These are phyloP conservation scores for Colletotrichum caudatum DNA, from an alignment of 2,329 filamentous ascomycete species.

Conservation along the genomic window DNA sequence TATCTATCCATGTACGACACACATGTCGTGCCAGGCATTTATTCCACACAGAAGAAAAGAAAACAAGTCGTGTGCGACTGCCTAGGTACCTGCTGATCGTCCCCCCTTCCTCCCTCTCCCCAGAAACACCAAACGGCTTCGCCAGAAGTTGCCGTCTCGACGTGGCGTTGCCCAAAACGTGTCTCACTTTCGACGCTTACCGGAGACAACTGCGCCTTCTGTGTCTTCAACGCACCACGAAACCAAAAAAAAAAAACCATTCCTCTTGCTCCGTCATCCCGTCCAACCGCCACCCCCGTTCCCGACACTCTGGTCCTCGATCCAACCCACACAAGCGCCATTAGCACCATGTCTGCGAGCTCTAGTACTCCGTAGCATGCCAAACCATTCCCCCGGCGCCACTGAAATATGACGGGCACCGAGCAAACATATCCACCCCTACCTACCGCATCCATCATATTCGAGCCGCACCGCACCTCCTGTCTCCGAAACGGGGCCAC, in stretches of 20 bases:
- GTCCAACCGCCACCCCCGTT: slow-evolving; percentile 6
- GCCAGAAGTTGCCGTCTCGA: background rate
- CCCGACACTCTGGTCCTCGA: slow-evolving; percentile 31
- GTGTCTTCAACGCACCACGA: background rate
- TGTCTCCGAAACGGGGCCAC: slow-evolving; percentile 1
- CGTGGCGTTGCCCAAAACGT: background rate
- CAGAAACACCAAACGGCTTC: background rate
- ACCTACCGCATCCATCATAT: slow-evolving; percentile 11
- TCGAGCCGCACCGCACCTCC: slow-evolving; percentile 23
- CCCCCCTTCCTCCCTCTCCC: background rate
- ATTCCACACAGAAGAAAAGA: background rate
- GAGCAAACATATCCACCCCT: slow-evolving; percentile 2
- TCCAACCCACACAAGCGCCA: slow-evolving; percentile 17
- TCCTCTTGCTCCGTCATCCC: background rate
- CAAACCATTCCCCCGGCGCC: slow-evolving; percentile 35
- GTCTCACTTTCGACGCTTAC: background rate
- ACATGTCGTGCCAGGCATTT: background rate
- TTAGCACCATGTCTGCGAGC: slow-evolving; percentile 17
- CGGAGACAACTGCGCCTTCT: background rate
- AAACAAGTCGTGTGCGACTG: background rate
- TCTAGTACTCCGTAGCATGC: background rate
- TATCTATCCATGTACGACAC: background rate
- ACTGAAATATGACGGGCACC: slow-evolving; percentile 3
- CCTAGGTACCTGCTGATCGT: too few relatives aligned
- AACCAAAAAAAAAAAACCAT: background rate